Base-by-base conservation (phyloP, 1,284 basidiomycete genomes). In the Erythrobasidium hasegawianum region DNA sequence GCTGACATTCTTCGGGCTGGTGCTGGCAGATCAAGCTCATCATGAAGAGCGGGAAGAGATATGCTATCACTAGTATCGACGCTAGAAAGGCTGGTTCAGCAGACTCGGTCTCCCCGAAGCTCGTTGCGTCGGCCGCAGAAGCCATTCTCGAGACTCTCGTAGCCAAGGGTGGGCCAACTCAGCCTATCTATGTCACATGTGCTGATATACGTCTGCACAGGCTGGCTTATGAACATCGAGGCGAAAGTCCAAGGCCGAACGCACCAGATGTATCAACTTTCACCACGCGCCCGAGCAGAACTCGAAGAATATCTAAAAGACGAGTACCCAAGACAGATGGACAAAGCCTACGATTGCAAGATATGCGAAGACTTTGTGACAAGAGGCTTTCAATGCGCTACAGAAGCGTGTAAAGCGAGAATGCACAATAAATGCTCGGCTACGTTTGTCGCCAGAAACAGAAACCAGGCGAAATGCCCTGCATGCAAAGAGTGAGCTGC, bases 51-150 rank as follows among this genome's bases (percentile, higher is more conserved):
- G 84, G 86, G 8, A 82, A 83, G 47, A 84, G 87, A 72, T 94
- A 82, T 75, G 88, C 86, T 4, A 81, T 91, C 2, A 86, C 87
- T 0, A 87, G 88, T 1, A 78, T 88, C 26, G 85, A 85, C 2
- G 89, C 90, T 0, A 79, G 90, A 40, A 84, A 86, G 57, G 88
- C 90, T 78, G 82, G 85, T 26, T 80, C 79, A 67, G 74, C 80
- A 38, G 78, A 88, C 52, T 47, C 86, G 85, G 73, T 68, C 53
- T 53, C 79, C 22, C 69, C 83, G 0, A 85, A 80, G 67, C 86
- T 92, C 81, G 85, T 85, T 55, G 87, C 89, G 76, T 80, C 84
- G 3, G 86, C 87, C 68, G 87, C 84, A 0, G 88, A 93, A 77
- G 76, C 81, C 45, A 82, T 90, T 10, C 77, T 94, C 18, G 79